Percentiles rank a stretch among this genome's conserved stretches.
Evolutionary conservation across 1,284 basidiomycete genomes (phyloP).

Genomic region (Cryptococcus sp.): DNA sequence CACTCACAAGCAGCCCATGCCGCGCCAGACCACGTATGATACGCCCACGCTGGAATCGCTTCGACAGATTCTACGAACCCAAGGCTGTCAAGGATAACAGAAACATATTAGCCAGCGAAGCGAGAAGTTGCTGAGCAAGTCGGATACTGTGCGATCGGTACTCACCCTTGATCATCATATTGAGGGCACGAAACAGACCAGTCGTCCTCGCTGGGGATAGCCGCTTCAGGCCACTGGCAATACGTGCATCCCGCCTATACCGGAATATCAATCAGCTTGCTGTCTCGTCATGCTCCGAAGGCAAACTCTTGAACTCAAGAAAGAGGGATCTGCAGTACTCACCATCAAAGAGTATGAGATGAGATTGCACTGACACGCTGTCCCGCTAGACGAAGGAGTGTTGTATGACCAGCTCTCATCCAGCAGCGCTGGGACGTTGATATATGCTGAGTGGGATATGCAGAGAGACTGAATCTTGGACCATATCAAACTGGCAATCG

Average conservation of each 20-base stretch:
- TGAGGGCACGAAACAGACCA: constrained; percentile 12
- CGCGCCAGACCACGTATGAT: constrained; percentile 9
- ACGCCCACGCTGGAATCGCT: constrained; percentile 13
- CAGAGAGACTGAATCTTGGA: constrained; percentile 37
- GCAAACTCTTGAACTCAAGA: no score
- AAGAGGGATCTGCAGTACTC: constrained; percentile 3
- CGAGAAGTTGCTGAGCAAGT: background rate
- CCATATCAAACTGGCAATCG: constrained; percentile 15
- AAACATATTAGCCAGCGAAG: background rate
- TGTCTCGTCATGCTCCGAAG: no score
- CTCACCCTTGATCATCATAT: constrained; percentile 23
- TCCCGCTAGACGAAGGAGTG: constrained; percentile 7
- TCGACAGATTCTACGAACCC: constrained; percentile 11
- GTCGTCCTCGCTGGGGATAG: constrained; percentile 14
- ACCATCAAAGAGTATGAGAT: constrained; percentile 33
- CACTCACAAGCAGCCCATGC: constrained; percentile 6
- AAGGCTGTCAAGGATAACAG: constrained; percentile 2
- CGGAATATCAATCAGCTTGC: no score
- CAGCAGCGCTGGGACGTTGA: constrained; percentile 34
- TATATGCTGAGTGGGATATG: constrained; percentile 14
- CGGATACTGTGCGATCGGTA: no score
- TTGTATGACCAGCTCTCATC: constrained; percentile 29
- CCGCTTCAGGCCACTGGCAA: constrained; percentile 20
- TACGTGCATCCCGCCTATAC: constrained; percentile 27
- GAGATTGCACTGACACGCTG: constrained; percentile 31